Conservation (phyloP, 441 rosid species). For the Bruguiera hainesii region DNA sequence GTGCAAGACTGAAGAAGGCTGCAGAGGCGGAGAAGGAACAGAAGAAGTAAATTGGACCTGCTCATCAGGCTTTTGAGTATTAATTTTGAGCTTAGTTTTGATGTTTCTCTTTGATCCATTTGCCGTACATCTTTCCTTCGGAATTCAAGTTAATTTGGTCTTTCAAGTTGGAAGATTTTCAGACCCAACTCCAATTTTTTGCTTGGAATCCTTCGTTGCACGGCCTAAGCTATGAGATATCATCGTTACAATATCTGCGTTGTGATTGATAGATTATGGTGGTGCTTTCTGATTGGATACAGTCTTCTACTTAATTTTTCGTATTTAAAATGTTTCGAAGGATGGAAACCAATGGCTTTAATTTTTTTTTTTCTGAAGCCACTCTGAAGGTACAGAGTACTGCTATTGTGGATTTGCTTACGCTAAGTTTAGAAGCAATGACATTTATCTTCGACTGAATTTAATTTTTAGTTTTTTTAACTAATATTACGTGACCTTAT, state of each 20-base stretch:
- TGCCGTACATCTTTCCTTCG: not conserved
- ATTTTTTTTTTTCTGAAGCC: too few relatives aligned
- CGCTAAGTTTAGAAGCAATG: too few relatives aligned
- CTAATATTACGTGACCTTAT: too few relatives aligned
- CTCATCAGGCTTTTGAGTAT: not conserved
- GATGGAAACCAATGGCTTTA: too few relatives aligned
- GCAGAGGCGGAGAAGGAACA: slow-evolving; percentile 74
- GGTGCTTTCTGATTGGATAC: too few relatives aligned
- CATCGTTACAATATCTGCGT: not conserved
- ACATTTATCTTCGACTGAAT: too few relatives aligned
- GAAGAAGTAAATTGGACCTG: slow-evolving; percentile 43
- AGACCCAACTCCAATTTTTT: not conserved
- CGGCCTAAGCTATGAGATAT: not conserved
- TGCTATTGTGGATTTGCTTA: too few relatives aligned
- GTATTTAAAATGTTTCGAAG: too few relatives aligned
- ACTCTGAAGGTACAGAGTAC: too few relatives aligned
- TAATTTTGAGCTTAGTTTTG: not conserved
- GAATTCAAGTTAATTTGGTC: not conserved
- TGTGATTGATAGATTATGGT: too few relatives aligned
- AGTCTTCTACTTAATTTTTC: too few relatives aligned
- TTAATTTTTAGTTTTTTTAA: too few relatives aligned
- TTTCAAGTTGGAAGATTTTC: not conserved
- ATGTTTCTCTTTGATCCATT: not conserved
- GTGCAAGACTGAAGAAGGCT: slow-evolving; percentile 68
- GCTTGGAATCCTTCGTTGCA: not conserved